Evolutionary conservation across 2,329 filamentous ascomycete species (phyloP), one percentile per base, ranked within the genome.

Genomic region (Botrytis medusae): DNA sequence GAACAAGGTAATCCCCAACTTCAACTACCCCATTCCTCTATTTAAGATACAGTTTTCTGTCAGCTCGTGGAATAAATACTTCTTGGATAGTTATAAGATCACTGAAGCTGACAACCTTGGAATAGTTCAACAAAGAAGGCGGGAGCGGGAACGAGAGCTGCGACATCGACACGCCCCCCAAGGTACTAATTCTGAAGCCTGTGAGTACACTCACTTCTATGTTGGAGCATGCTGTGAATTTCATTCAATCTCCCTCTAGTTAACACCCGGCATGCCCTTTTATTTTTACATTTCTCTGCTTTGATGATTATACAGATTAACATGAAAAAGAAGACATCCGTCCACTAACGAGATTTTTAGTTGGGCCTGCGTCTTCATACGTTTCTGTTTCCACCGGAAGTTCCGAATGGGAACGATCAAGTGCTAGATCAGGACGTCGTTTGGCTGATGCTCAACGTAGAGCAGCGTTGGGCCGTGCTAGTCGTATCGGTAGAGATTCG

Each of bases 341-440:
- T 57, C 54, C 32, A 40, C 46, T 68, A 57, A 68, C 34, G n/a
- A 29, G 14, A 34, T 25, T 54, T 40, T 40, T 51, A 57, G 48
- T 9, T 34, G 34, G 51, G 9, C 29, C 57, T 44, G 22, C 46
- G 8, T 57, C 46, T 37, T 20, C 40, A 29, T 22, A 67, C 42
- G 18, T 12, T 57, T 37, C 61, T n/a, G 18, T n/a, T 34, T 18
- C 37, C 54, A 10, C 16, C 14, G 65, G n/a, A 29, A 57, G 8
- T 42, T n/a, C 61, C 9, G 51, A 67, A 34, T 72, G 61, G 46
- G 46, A 34, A 25, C 60, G 48, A 14, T 51, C 68, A 25, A 70
- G 44, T 48, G 57, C 69, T 42, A 71, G 69, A 32, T 44, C 37
- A 29, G 34, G 20, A 48, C 57, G 59, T 44, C 57, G 32, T 64